A percentile compares a stretch with the other conserved stretches of the same genome.
phyloP scores from a whole-genome alignment of 495 filamentous ascomycete genomes.

The Talaromyces liani region DNA sequence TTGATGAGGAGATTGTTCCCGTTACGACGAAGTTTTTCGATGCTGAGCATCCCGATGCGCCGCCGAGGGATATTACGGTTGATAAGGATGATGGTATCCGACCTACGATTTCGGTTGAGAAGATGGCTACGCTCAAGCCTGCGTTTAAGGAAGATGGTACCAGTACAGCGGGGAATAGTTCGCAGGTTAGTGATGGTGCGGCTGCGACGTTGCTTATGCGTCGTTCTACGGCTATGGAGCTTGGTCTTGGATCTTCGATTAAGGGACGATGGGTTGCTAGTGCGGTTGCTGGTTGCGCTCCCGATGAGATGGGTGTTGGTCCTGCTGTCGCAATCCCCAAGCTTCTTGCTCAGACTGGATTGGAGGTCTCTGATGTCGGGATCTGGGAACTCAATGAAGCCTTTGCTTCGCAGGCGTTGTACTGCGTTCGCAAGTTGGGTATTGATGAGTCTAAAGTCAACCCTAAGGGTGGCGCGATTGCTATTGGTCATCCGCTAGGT shows the following conservation, averaged over 20 bases:
- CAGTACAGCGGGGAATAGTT: conserved; percentile 82
- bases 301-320: conserved; percentile 92
- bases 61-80: conserved; percentile 53
- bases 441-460: conserved; percentile 66
- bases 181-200: conserved; percentile 82
- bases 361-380: conserved; percentile 61
- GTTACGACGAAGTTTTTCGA: conserved; percentile 56
- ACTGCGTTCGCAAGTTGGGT: conserved; percentile 69
- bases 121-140: conserved; percentile 71
- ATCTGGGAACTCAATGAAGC: conserved; percentile 98
- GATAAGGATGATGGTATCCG: conserved; percentile 78
- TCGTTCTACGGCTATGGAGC: conserved; percentile 67
- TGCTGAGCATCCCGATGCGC: conserved; percentile 51
- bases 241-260: conserved; percentile 61
- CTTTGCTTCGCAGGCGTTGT: conserved; percentile 82
- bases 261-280: conserved; percentile 75
- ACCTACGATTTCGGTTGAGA: conserved; percentile 54
- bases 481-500: conserved; percentile 87
- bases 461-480: conserved; percentile 89
- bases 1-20: conserved; percentile 72
- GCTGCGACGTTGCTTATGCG: conserved; percentile 77
- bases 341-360: conserved; percentile 56
- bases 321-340: conserved; percentile 81
- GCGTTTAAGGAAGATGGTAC: conserved; percentile 67
- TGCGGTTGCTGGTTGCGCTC: conserved; percentile 64